Evolutionary conservation across 1,139 yeast species (phyloP).

Genomic region (Wickerhamomyces sp.): DNA sequence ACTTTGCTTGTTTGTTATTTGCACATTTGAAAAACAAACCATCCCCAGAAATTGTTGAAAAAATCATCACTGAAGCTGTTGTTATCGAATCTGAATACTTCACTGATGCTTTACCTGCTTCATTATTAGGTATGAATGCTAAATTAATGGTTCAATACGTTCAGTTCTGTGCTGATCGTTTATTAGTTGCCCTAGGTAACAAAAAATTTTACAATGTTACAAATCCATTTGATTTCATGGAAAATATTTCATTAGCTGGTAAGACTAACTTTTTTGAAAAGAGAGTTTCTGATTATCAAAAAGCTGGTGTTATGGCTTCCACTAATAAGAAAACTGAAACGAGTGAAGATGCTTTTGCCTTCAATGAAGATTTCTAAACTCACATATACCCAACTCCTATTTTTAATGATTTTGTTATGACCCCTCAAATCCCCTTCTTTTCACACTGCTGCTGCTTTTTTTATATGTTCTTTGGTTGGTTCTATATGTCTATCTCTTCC

Average conservation of each 20-base stretch:
- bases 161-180: constrained; percentile 95
- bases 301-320: constrained; percentile 95
- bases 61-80: constrained; percentile 93
- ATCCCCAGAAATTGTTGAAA: constrained; percentile 66
- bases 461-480: background rate
- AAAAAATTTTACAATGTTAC: constrained; percentile 79
- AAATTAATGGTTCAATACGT: constrained; percentile 95
- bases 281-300: constrained; percentile 97
- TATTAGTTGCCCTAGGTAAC: constrained; percentile 85
- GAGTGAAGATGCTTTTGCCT: constrained; percentile 39
- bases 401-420: constrained; percentile 7
- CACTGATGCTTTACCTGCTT: constrained; percentile 88
- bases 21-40: constrained; percentile 92
- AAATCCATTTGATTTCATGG: constrained; percentile 99
- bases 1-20: constrained; percentile 92
- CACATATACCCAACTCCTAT: background rate
- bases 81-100: constrained; percentile 89
- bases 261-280: constrained; percentile 98
- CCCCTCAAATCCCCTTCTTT: background rate
- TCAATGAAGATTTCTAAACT: constrained; percentile 46
- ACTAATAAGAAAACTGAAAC: constrained; percentile 32
- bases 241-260: constrained; percentile 94
- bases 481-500: background rate
- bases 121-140: constrained; percentile 89
- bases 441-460: background rate